Percentiles rank a stretch among this genome's conserved stretches.
These are phyloP conservation scores for Silene conica DNA, from an alignment of 148 eudicot genomes.

Conservation along the genomic window DNA sequence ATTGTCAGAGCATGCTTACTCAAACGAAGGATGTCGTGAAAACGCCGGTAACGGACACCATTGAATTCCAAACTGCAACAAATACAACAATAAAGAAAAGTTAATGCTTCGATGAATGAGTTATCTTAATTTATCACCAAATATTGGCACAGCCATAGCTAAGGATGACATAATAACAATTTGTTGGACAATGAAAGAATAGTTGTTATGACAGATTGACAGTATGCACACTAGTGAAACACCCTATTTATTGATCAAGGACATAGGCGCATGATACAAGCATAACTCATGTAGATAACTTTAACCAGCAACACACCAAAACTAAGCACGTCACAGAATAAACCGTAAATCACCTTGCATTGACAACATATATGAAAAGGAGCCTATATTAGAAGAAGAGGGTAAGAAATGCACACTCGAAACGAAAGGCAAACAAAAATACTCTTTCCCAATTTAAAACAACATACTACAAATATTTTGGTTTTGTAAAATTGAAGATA, in stretches of 20 bases:
- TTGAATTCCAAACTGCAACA: constrained; percentile 87
- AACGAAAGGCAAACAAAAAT: no score
- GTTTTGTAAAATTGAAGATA: neutral
- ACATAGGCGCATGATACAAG: no score
- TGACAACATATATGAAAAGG: neutral
- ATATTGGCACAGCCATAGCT: neutral
- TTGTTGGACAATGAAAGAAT: neutral
- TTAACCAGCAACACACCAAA: constrained; percentile 3
- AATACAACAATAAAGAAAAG: constrained; percentile 14
- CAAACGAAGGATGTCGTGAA: constrained; percentile 66
- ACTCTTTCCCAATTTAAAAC: neutral
- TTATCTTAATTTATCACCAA: neutral
- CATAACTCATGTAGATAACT: constrained; percentile 7
- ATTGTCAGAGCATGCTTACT: constrained; percentile 53
- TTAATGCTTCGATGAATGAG: neutral
- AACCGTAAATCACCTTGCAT: neutral
- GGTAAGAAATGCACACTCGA: neutral
- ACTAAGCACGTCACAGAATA: neutral
- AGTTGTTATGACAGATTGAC: neutral
- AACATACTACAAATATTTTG: neutral
- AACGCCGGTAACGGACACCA: constrained; percentile 89
- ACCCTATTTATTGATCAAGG: neutral
- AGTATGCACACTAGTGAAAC: neutral
- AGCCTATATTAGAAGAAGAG: neutral
- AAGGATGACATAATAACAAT: neutral